Conservation (phyloP, 139 green algal genomes). For the Parachlorella kessleri region DNA sequence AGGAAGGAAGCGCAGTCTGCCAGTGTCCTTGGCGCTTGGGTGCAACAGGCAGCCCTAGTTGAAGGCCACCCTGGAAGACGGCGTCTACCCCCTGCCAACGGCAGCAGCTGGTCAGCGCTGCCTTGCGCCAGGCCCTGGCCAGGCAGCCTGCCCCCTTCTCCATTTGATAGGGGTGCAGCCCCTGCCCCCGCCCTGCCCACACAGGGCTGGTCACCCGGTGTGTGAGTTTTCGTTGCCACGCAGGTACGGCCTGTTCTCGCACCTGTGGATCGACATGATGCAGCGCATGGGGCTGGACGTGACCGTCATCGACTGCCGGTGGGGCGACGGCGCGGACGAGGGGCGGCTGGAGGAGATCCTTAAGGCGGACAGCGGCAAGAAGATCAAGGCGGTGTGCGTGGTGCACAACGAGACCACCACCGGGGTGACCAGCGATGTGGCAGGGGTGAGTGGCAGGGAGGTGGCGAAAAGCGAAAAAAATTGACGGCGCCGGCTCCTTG, state of each 20-base stretch:
- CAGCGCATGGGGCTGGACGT: conserved; percentile 96
- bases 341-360: conserved; percentile 63
- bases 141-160: too few species aligned
- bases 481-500: too few species aligned
- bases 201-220: not conserved
- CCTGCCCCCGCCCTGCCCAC: not conserved
- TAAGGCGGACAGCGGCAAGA: conserved; percentile 76
- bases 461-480: too few species aligned
- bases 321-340: conserved; percentile 64
- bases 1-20: too few species aligned
- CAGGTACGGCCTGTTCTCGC: conserved; percentile 93
- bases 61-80: too few species aligned
- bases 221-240: not conserved
- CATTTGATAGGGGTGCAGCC: too few species aligned
- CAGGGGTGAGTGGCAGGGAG: conserved; percentile 48
- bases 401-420: conserved; percentile 99
- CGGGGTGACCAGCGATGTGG: conserved; percentile 88
- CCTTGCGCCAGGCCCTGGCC: too few species aligned
- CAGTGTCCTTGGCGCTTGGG: too few species aligned
- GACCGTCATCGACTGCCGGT: conserved; percentile 82
- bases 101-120: too few species aligned
- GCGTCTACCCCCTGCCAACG: too few species aligned
- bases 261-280: conserved; percentile 98
- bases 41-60: too few species aligned
- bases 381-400: conserved; percentile 94